Conservation (phyloP, 345 rosid genomes). For the Angophora floribunda region DNA sequence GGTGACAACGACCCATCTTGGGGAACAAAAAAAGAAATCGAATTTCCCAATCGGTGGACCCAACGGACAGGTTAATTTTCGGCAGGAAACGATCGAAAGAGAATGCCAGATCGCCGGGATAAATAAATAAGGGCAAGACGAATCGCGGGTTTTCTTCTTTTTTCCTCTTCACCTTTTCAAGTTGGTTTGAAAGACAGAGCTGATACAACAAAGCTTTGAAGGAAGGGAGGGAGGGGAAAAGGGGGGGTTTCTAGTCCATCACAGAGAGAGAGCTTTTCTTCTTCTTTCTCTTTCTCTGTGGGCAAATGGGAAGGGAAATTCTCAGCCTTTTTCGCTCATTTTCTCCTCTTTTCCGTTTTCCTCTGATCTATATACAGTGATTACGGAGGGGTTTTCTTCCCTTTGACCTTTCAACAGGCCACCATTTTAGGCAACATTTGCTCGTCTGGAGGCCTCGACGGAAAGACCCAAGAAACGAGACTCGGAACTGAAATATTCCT, state of each 20-base stretch:
- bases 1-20: neutral
- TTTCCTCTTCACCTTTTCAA: neutral
- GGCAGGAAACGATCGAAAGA: neutral
- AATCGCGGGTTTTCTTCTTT: neutral
- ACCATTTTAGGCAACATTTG: slow-evolving; percentile 28
- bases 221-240: neutral
- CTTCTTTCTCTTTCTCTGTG: neutral
- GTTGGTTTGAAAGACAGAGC: neutral
- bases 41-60: neutral
- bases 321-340: neutral
- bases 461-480: neutral
- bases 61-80: neutral
- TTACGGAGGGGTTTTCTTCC: slow-evolving; percentile 17
- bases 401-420: slow-evolving; percentile 33
- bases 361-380: slow-evolving; percentile 1
- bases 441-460: slow-evolving; percentile 3
- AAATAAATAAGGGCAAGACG: neutral
- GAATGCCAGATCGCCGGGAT: neutral
- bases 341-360: neutral
- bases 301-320: neutral
- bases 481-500: neutral
- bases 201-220: neutral
- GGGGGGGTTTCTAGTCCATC: neutral
- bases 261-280: neutral
- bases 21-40: neutral